Evolutionary conservation across 805 yeast species (phyloP), one percentile per base, ranked within the genome.

Genomic region (Pichia occidentalis): DNA sequence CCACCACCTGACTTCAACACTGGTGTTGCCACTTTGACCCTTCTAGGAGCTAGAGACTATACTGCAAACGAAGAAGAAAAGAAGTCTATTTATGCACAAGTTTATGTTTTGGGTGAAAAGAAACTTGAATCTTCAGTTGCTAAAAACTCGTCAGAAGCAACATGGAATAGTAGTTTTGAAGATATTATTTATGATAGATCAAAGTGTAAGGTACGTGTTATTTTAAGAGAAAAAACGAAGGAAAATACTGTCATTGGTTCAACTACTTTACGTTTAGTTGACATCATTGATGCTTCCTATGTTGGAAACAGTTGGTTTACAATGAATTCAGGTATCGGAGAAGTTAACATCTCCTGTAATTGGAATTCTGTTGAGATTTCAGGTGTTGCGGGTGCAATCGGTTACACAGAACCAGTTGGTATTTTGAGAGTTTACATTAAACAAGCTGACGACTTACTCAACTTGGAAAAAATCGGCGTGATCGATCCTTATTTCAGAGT

Each of bases 381-480:
- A 17, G 75, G 78, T 36, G 82, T 81, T 13, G 61, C 77, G 27
- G 85, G 86, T 44, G 63, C 84, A 17, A 76, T 80, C 49, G 92
- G 90, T 36, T 90, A 87, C 63, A 76, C 86, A n/a, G 86, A 86
- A 41, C 98, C 98, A 34, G 80, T 90, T 56, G 98, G 99, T 56
- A 90, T 83, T 24, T 71, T 88, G 5, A 77, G 97, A 54, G 68
- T 92, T 21, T 67, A 72, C 42, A 60, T 92, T 43, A 74, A 73
- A 48, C 72, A 71, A 44, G 97, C 94, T 29, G 73, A 70, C 40
- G 81, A 77, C 44, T 71, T 92, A 53, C 73, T 82, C 43, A 90
- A 92, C 60, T 70, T 88, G 61, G 97, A 90, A 59, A 81, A 75
- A 39, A 70, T 92, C 43, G 97, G 97, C 43, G 85, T 78, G 51